phyloP scores from a whole-genome alignment of 345 rosid species.

The Carallia pectinifolia region DNA sequence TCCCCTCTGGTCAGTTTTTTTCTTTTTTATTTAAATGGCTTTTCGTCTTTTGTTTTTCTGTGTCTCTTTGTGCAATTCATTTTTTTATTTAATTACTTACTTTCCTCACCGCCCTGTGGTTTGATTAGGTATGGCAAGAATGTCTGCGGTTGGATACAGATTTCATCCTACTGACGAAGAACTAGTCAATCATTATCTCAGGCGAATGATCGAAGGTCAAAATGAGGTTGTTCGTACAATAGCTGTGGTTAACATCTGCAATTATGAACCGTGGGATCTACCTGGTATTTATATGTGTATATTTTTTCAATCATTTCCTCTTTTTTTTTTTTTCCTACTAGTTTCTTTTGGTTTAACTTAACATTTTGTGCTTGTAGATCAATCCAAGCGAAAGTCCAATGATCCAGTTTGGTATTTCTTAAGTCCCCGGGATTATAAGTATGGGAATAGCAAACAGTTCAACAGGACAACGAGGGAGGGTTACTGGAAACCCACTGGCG shows the following conservation, averaged over 20 bases:
- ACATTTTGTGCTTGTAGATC: background rate
- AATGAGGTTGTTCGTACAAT: conserved; percentile 5
- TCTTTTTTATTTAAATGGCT: too few species aligned
- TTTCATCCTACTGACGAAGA: conserved; percentile 50
- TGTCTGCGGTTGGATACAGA: conserved; percentile 9
- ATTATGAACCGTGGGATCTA: conserved; percentile 51
- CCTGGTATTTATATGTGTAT: conserved; percentile 22
- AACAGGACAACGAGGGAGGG: conserved; percentile 35
- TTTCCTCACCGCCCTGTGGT: background rate
- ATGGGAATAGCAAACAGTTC: conserved; percentile 15
- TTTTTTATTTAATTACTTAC: background rate
- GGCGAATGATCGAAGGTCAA: conserved; percentile 20
- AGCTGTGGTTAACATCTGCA: conserved; percentile 33
- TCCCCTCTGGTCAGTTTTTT: conserved; percentile 3
- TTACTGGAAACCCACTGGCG: conserved; percentile 56
- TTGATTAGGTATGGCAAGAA: background rate
- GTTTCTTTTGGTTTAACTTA: background rate
- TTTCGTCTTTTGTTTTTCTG: background rate
- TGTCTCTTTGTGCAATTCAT: background rate
- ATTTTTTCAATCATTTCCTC: background rate
- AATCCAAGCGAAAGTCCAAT: background rate
- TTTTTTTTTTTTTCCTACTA: too few species aligned
- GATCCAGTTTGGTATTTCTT: conserved; percentile 42
- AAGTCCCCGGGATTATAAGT: conserved; percentile 26
- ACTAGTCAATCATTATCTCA: conserved; percentile 31